Percentiles rank a stretch among this genome's conserved stretches.
Evolutionary conservation across 768 basidiomycete species (phyloP).

Genomic region (Crepidotus variabilis): DNA sequence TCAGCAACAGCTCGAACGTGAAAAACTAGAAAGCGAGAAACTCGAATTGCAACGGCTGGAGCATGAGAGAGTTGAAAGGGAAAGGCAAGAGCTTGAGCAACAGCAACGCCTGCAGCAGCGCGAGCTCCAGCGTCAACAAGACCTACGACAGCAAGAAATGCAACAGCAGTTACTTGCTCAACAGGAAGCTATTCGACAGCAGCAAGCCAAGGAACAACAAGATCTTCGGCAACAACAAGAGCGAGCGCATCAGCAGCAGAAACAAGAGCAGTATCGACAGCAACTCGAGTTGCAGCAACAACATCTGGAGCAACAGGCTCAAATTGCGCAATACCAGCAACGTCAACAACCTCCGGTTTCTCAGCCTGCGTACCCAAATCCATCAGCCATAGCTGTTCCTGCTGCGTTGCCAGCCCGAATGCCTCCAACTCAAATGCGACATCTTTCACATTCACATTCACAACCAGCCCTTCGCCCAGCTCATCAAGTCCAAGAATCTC

Average conservation of each 20-base stretch:
- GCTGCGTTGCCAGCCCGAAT: neutral
- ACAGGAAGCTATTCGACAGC: constrained; percentile 13
- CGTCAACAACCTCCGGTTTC: constrained; percentile 13
- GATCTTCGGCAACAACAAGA: constrained; percentile 16
- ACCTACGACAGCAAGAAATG: constrained; percentile 15
- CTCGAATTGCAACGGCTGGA: constrained; percentile 11
- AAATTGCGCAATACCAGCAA: constrained; percentile 5
- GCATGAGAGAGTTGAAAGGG: constrained; percentile 6
- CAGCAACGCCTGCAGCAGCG: constrained; percentile 8
- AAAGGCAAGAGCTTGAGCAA: constrained; percentile 14
- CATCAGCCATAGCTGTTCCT: constrained; percentile 4
- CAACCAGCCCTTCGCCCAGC: constrained; percentile 7
- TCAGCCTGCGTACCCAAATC: neutral
- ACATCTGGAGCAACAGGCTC: constrained; percentile 14
- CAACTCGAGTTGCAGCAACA: constrained; percentile 17
- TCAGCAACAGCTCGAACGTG: constrained; percentile 25
- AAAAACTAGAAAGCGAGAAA: constrained; percentile 20
- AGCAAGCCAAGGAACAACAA: constrained; percentile 8
- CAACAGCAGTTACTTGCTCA: constrained; percentile 12
- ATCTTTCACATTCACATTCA: constrained; percentile 10
- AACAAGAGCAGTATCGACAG: constrained; percentile 18
- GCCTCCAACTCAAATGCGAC: constrained; percentile 8
- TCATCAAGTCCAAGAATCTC: constrained; percentile 6
- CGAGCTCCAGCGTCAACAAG: constrained; percentile 13
- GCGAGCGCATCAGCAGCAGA: constrained; percentile 16